A percentile compares a stretch with the other conserved stretches of the same genome.
Conservation (phyloP, 192 early-diverging fungal genomes). For the Rhizoclosmatium globosum region DNA sequence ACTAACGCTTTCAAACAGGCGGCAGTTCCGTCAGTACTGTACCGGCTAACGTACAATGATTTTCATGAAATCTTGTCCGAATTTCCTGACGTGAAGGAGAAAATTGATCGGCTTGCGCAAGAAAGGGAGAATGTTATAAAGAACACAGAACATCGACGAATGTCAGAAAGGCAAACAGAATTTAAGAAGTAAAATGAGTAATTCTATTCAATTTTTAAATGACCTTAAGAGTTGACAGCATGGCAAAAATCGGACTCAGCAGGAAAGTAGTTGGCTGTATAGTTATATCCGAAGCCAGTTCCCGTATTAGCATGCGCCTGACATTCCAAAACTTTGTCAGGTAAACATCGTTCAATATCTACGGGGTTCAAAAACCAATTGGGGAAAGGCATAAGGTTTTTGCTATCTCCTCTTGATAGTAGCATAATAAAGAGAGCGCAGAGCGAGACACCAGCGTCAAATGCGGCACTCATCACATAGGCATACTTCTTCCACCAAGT, state of each 20-base stretch:
- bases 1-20: neutral
- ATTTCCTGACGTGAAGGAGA: neutral
- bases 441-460: conserved; percentile 65
- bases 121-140: neutral
- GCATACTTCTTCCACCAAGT: conserved; percentile 73
- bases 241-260: too few relatives aligned
- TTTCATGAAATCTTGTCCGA: neutral
- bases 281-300: neutral
- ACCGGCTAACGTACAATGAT: neutral
- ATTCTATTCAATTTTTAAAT: too few relatives aligned
- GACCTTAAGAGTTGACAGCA: too few relatives aligned
- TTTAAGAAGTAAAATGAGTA: too few relatives aligned
- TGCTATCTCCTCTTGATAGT: neutral
- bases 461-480: conserved; percentile 69
- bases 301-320: neutral
- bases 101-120: neutral
- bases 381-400: conserved; percentile 3
- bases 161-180: too few relatives aligned
- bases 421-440: conserved; percentile 30
- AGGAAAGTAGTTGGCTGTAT: too few relatives aligned
- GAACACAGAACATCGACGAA: too few relatives aligned
- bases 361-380: conserved; percentile 6
- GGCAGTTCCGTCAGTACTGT: neutral
- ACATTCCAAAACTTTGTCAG: neutral
- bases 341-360: conserved; percentile 14